phyloP scores from a whole-genome alignment of 495 filamentous ascomycete species.

The Aspergillus nanangensis region DNA sequence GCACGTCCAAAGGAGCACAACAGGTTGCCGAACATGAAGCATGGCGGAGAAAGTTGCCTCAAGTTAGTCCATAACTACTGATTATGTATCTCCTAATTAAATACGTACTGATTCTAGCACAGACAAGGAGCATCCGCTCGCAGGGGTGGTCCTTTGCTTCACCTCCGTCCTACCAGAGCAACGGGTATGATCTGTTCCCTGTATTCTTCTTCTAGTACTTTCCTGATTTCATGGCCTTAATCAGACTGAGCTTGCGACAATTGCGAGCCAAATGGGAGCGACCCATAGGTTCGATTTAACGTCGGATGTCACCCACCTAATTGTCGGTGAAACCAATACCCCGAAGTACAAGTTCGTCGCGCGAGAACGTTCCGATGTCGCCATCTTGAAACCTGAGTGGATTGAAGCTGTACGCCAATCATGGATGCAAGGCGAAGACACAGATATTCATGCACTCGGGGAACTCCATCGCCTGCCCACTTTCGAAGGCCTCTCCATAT shows the following conservation, averaged over 20 bases:
- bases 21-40: slow-evolving; percentile 32
- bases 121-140: slow-evolving; percentile 63
- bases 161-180: slow-evolving; percentile 79
- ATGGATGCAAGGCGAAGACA: slow-evolving; percentile 80
- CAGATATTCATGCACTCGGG: slow-evolving; percentile 67
- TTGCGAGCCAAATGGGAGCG: slow-evolving; percentile 80
- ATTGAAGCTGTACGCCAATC: slow-evolving; percentile 73
- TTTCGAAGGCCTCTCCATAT: slow-evolving; percentile 66
- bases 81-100: background rate
- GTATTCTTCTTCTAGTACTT: slow-evolving; percentile 7
- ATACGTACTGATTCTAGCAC: slow-evolving; percentile 6
- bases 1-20: too few species aligned
- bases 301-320: slow-evolving; percentile 88
- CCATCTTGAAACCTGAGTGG: slow-evolving; percentile 74
- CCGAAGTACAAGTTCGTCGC: slow-evolving; percentile 95
- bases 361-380: slow-evolving; percentile 78
- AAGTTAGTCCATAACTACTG: slow-evolving; percentile 21
- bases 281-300: slow-evolving; percentile 86
- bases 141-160: slow-evolving; percentile 83
- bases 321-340: slow-evolving; percentile 83
- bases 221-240: slow-evolving; percentile 8
- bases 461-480: slow-evolving; percentile 54
- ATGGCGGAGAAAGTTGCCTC: slow-evolving; percentile 36
- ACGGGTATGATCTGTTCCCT: slow-evolving; percentile 51
- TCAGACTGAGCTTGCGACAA: slow-evolving; percentile 64